Evolutionary conservation across 176 grass and related monocot species (phyloP), one percentile per base, ranked within the genome.

Genomic region (Pontederia paniculata): DNA sequence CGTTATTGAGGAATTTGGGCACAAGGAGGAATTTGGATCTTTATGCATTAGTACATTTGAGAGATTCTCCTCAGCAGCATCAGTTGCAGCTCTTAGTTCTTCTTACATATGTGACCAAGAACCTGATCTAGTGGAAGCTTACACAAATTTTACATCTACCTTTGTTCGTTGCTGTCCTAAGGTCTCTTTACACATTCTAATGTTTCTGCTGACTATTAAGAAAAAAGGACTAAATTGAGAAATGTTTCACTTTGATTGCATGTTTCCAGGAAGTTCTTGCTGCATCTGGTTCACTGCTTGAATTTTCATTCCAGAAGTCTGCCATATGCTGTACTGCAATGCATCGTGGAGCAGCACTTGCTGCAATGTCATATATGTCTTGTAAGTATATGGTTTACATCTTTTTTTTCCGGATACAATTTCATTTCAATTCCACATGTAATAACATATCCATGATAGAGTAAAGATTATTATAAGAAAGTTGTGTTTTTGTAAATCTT

Each of bases 51-150:
- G 71, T 48, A 86, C 86, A 62, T 90, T 84, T 72, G 83, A 97
- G 70, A 79, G 79, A 20, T 73, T 97, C 59, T 79, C 75, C 69
- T 90, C 91, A 62, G 79, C 91, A 12, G 49, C 76, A 52, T 97
- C 83, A 66, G 71, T 97, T 70, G 77, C 76, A 45, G 61, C 80
- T 68, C 83, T 96, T 42, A 84, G 72, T 80, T 90, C 71, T 57
- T 80, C 85, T 67, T 87, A 97, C 58, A 77, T 77, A 54, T 90
- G 86, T 83, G 91, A 97, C 67, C 82, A 89, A 89, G 91, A 90
- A 84, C 82, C 91, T 53, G 85, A 97, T 77, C 72, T 97, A 61
- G 73, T 88, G 50, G 91, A 97, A 88, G 86, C 86, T 9, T 97
- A 87, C 76, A 70, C 71, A 51, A 78, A 69, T 70, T 97, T 97